A percentile compares a stretch with the other conserved stretches of the same genome.
Conservation (phyloP, 768 basidiomycete species). For the Polyporus arcularius region DNA sequence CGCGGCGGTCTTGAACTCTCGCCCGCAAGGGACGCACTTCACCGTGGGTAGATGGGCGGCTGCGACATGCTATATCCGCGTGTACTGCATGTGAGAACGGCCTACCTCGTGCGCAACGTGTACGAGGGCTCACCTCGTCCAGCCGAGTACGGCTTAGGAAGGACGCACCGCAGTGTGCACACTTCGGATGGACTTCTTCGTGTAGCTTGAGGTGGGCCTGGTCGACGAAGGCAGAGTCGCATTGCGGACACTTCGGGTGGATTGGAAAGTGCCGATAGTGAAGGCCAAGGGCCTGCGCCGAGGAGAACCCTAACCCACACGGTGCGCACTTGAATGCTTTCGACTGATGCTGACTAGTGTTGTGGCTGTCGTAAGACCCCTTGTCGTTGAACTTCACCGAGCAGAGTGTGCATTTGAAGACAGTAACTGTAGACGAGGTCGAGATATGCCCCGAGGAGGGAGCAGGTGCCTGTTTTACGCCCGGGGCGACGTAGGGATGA, state of each 20-base stretch:
- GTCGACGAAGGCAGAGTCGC: slow-evolving; percentile 13
- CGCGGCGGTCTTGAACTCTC: neutral
- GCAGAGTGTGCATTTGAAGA: slow-evolving; percentile 8
- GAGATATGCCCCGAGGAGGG: neutral
- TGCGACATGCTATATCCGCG: neutral
- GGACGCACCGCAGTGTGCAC: slow-evolving; percentile 1
- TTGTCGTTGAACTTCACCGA: neutral
- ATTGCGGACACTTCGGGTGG: slow-evolving; percentile 14
- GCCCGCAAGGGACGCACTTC: slow-evolving; percentile 8
- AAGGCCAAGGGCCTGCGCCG: slow-evolving; percentile 11
- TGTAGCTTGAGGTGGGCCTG: slow-evolving; percentile 5
- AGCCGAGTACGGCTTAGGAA: slow-evolving; percentile 4
- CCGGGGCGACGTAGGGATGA: neutral
- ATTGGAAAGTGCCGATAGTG: slow-evolving; percentile 6
- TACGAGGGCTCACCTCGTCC: neutral
- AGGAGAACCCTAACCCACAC: slow-evolving; percentile 13
- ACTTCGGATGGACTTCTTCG: slow-evolving; percentile 9
- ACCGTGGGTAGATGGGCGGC: slow-evolving; percentile 1
- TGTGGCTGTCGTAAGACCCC: neutral
- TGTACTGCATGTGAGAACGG: neutral
- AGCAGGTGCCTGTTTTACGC: neutral
- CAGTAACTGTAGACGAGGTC: neutral
- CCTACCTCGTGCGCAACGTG: neutral
- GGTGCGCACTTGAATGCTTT: slow-evolving; percentile 11
- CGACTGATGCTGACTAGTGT: neutral